Evolutionary conservation across 192 early-diverging fungal species (phyloP), one percentile per base, ranked within the genome.

Genomic region (Phycomyces blakesleeanus): DNA sequence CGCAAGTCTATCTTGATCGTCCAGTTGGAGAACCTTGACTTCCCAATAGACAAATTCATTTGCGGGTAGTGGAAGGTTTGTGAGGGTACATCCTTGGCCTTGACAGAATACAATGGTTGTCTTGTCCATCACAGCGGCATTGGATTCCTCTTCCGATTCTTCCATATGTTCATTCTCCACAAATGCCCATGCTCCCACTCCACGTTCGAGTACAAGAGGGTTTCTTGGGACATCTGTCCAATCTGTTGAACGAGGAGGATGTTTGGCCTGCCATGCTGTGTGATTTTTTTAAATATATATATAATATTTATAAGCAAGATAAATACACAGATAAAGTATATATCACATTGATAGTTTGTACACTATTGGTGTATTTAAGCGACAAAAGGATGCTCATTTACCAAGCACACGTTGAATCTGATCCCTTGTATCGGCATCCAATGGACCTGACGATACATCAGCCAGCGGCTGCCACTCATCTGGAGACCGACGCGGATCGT

Each of bases 171-270:
- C 27, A 6, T 10, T 57, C 63, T 64, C 63, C 10, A 56, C 83
- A 74, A 90, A 87, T 76, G 85, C 81, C 88, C 88, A 90, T 22
- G 88, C 88, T 7, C 74, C 75, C 1, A 90, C 88, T 38, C 88
- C 88, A 66, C 82, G 83, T 67, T 90, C 85, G 3, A 57, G 1
- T 14, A 64, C 63, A 8, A 53, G 38, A 21, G 55, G 25, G 29
- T 56, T 16, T n/a, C 44, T 41, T 4, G 41, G 21, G 8, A 47
- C 55, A 16, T 64, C 63, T 12, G 55, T 37, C 14, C 37, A 57
- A 15, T 15, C 22, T 22, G 14, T 57, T n/a, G 63, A 56, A 22
- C 54, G 39, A 24, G 63, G 63, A 8, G 63, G 63, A 27, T 56
- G 40, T 34, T 49, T 55, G n/a, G 40, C 9, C 14, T 64, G 63